A percentile compares a stretch with the other conserved stretches of the same genome.
Evolutionary conservation across 2,329 filamentous ascomycete genomes (phyloP).

Genomic region (Penicillium hordei): DNA sequence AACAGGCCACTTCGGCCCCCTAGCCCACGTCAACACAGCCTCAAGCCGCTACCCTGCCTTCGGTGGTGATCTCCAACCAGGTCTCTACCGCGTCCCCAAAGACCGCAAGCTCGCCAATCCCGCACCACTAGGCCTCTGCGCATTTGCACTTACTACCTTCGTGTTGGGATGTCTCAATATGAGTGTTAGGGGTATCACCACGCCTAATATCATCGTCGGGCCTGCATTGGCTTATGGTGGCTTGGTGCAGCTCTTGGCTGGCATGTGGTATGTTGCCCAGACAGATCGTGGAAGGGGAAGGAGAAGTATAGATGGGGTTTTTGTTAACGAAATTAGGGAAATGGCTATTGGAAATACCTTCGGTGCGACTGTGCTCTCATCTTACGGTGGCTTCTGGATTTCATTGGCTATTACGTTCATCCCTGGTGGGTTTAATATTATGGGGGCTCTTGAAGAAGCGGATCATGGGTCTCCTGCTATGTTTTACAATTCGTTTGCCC

Average conservation of each 20-base stretch:
- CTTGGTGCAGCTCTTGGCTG: constrained; percentile 70
- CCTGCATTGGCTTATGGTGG: constrained; percentile 70
- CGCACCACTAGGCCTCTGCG: constrained; percentile 68
- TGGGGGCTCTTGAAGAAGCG: too few relatives aligned
- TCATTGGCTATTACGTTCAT: constrained; percentile 67
- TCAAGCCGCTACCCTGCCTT: constrained; percentile 55
- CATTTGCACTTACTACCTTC: constrained; percentile 76
- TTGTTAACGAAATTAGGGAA: constrained; percentile 55
- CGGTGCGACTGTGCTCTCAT: constrained; percentile 72
- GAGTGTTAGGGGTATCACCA: constrained; percentile 56
- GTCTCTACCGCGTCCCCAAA: constrained; percentile 60
- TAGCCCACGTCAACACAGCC: constrained; percentile 46
- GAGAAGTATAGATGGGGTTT: too few relatives aligned
- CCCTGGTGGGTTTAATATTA: constrained; percentile 56
- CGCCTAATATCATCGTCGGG: constrained; percentile 63
- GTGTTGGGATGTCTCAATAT: constrained; percentile 72
- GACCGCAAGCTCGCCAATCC: constrained; percentile 70
- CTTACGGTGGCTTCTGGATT: constrained; percentile 79
- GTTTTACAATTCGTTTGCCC: constrained; percentile 61
- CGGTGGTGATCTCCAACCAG: constrained; percentile 68
- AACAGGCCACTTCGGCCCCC: constrained; percentile 36
- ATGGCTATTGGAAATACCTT: constrained; percentile 79
- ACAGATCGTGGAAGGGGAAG: neutral
- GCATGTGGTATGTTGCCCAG: constrained; percentile 66
- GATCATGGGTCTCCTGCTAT: constrained; percentile 41